These are phyloP conservation scores for Fusarium citri DNA, from an alignment of 2,329 filamentous ascomycete species.

Conservation along the genomic window DNA sequence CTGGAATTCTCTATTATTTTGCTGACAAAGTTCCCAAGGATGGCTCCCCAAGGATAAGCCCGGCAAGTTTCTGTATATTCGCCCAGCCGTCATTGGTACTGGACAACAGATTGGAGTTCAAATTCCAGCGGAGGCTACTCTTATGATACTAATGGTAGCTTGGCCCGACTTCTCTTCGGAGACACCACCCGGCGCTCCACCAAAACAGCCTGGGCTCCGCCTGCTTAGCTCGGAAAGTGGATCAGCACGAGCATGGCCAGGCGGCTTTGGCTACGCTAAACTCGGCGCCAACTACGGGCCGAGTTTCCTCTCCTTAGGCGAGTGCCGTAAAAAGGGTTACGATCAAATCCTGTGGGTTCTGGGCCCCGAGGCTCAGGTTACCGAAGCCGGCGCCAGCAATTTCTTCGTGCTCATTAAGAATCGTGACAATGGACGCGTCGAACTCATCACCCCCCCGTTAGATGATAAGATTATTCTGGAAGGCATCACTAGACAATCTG, in stretches of 20 bases:
- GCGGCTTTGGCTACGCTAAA: background rate
- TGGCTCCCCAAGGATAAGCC: background rate
- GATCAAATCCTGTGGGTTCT: background rate
- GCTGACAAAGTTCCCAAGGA: background rate
- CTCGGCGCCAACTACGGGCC: background rate
- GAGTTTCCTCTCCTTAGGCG: background rate
- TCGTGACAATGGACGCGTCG: background rate
- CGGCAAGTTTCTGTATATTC: background rate
- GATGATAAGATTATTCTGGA: background rate
- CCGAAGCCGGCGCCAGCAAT: constrained; percentile 1
- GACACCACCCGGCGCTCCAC: background rate
- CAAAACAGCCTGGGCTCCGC: background rate
- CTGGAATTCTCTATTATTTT: no score
- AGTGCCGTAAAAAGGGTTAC: background rate
- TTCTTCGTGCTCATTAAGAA: background rate
- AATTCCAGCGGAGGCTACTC: background rate
- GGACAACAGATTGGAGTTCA: background rate
- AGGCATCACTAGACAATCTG: background rate
- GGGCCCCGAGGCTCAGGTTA: rapidly evolving
- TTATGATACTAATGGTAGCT: background rate
- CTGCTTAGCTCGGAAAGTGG: background rate
- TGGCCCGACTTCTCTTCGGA: background rate
- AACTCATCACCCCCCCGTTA: rapidly evolving
- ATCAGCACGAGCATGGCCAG: background rate
- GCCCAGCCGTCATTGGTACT: background rate